Evolutionary conservation across 192 early-diverging fungal genomes (phyloP).

Genomic region (Cladochytrium replicatum): DNA sequence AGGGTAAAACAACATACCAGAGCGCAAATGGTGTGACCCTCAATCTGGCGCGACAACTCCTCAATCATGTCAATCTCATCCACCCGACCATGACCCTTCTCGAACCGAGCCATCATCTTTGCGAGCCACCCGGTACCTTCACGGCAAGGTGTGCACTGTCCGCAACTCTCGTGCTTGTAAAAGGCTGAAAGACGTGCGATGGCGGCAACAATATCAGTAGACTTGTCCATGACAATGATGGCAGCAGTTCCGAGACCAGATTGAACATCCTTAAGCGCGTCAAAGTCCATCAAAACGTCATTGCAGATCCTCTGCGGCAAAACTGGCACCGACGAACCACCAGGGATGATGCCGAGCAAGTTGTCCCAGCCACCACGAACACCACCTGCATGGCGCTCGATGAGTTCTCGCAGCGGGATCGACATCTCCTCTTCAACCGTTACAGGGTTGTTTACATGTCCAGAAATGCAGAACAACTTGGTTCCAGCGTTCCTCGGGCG

Average conservation of each 20-base stretch:
- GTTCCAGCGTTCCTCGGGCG: slow-evolving; percentile 89
- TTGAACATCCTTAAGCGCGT: slow-evolving; percentile 86
- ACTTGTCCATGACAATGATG: slow-evolving; percentile 98
- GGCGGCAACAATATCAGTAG: slow-evolving; percentile 85
- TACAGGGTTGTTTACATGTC: slow-evolving; percentile 96
- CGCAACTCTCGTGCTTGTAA: slow-evolving; percentile 96
- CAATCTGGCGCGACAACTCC: slow-evolving; percentile 93
- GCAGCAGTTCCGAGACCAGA: slow-evolving; percentile 93
- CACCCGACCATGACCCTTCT: slow-evolving; percentile 65
- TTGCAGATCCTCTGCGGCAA: slow-evolving; percentile 76
- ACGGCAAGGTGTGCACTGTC: slow-evolving; percentile 98
- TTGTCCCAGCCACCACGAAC: slow-evolving; percentile 99
- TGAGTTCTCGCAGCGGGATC: slow-evolving; percentile 86
- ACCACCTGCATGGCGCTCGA: slow-evolving; percentile 93
- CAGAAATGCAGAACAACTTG: slow-evolving; percentile 95
- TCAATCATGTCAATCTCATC: slow-evolving; percentile 94
- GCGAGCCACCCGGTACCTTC: slow-evolving; percentile 94
- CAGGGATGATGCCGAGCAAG: slow-evolving; percentile 91
- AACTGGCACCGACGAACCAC: slow-evolving; percentile 90
- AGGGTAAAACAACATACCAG: slow-evolving; percentile 55
- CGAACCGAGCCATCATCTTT: slow-evolving; percentile 94
- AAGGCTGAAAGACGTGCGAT: slow-evolving; percentile 88
- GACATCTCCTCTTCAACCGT: slow-evolving; percentile 99
- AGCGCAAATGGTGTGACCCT: slow-evolving; percentile 99
- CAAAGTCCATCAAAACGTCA: slow-evolving; percentile 97